phyloP scores from a whole-genome alignment of 495 filamentous ascomycete species.

The Penicillium salamii region DNA sequence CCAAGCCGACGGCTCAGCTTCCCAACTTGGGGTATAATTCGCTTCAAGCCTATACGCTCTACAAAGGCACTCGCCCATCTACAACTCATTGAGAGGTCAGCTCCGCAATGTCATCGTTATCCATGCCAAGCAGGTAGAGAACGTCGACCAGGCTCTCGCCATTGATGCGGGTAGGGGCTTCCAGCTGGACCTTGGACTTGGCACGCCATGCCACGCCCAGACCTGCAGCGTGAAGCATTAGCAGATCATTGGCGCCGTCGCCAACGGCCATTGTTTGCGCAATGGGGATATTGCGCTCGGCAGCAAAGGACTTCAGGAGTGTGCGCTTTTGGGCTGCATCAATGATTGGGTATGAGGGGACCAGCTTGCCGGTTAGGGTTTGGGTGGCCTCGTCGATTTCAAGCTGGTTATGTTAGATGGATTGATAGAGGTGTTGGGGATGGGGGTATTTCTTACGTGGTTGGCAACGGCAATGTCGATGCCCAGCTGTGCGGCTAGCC shows the following conservation, averaged over 20 bases:
- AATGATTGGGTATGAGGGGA: slow-evolving; percentile 67
- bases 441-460: slow-evolving; percentile 44
- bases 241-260: slow-evolving; percentile 91
- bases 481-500: slow-evolving; percentile 75
- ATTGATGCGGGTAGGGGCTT: slow-evolving; percentile 80
- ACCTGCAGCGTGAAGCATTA: slow-evolving; percentile 87
- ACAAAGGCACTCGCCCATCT: not conserved
- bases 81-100: slow-evolving; percentile 30
- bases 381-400: slow-evolving; percentile 61
- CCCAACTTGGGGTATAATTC: not conserved
- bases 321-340: slow-evolving; percentile 76
- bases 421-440: not conserved
- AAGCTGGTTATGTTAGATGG: slow-evolving; percentile 42
- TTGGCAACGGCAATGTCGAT: slow-evolving; percentile 89
- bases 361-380: slow-evolving; percentile 77
- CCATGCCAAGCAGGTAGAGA: slow-evolving; percentile 79
- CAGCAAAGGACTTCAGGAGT: slow-evolving; percentile 73
- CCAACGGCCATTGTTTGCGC: slow-evolving; percentile 84
- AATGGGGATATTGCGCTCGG: slow-evolving; percentile 64
- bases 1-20: not conserved
- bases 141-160: slow-evolving; percentile 75
- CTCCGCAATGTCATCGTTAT: slow-evolving; percentile 58
- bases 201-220: slow-evolving; percentile 92
- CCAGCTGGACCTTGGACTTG: slow-evolving; percentile 85
- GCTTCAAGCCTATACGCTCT: not conserved